Evolutionary conservation across 2,329 filamentous ascomycete species (phyloP).

Genomic region (Xylariaceae sp.): DNA sequence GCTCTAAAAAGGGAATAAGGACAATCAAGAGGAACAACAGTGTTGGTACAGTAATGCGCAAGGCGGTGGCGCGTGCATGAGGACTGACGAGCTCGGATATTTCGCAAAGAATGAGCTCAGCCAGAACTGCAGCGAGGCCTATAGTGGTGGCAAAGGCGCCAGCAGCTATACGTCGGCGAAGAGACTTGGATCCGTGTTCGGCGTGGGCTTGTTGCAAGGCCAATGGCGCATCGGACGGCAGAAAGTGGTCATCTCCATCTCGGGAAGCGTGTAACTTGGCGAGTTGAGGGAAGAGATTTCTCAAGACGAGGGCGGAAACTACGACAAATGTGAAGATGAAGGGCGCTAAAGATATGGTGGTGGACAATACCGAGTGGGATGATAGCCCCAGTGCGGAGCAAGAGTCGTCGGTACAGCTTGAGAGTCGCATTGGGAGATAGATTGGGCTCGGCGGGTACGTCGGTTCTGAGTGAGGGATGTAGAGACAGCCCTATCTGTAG

Average conservation of each 20-base stretch:
- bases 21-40: constrained; percentile 70
- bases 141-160: constrained; percentile 73
- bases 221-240: constrained; percentile 59
- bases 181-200: constrained; percentile 52
- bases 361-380: constrained; percentile 41
- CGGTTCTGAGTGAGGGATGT: background rate
- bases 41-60: constrained; percentile 65
- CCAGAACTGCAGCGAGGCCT: constrained; percentile 71
- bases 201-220: constrained; percentile 56
- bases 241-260: constrained; percentile 58
- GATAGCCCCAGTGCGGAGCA: constrained; percentile 47
- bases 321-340: constrained; percentile 67
- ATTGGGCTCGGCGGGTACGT: background rate
- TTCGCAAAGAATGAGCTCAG: constrained; percentile 78
- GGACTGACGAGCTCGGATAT: constrained; percentile 72
- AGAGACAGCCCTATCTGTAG: background rate
- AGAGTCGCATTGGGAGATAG: constrained; percentile 31
- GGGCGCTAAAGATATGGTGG: constrained; percentile 60
- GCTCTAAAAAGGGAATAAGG: constrained; percentile 73
- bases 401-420: constrained; percentile 55
- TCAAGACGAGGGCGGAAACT: constrained; percentile 59
- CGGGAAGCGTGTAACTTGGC: constrained; percentile 49
- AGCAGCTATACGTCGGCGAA: constrained; percentile 51
- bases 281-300: constrained; percentile 70
- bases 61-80: constrained; percentile 61